Evolutionary conservation across 192 early-diverging fungal genomes (phyloP), one percentile per base, ranked within the genome.

Genomic region (Coemansia aciculifera): DNA sequence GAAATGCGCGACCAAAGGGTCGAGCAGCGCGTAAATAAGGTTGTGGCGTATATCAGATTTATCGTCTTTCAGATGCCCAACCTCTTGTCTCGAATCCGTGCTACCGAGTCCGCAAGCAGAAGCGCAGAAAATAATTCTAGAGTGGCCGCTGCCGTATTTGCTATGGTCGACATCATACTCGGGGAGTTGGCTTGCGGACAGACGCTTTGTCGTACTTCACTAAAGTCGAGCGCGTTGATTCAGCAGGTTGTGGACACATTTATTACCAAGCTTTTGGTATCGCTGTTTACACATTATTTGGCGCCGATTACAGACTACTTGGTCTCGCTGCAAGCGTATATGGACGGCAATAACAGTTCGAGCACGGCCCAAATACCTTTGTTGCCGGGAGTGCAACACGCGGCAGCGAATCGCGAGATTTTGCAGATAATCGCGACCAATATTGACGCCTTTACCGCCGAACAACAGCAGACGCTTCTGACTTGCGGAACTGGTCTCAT

Each of bases 41-140:
- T 39, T 8, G 9, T 81, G 63, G 73, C 73, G 37, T 74, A 69
- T 48, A 66, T 81, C 34, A 49, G 70, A 32, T 81, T 75, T 63
- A 51, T 81, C 32, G 73, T 81, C 5, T 81, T 81, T 37, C 78
- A 75, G 51, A 68, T 81, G 66, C 54, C 78, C 17, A 39, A 63
- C 13, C 66, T 81, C 0, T 10, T 75, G 44, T 19, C 62, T 5
- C 63, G 48, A 11, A 51, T 74, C 6, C 52, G 46, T 17, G 17
- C 27, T 34, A 15, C 37, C 0, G 62, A 9, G n/a, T 6, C 38
- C 8, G 61, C 40, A 3, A 44, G 48, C 34, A 23, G 3, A 52
- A 52, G 23, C 49, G 0, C 49, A 7, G 38, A 6, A 29, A 10
- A 48, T 19, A 40, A 39, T 21, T 10, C 10, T 7, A 23, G 10